A percentile compares a stretch with the other conserved stretches of the same genome.
These are phyloP conservation scores for Kwoniella mangroviensis DNA, from an alignment of 768 basidiomycete species.

Conservation along the genomic window DNA sequence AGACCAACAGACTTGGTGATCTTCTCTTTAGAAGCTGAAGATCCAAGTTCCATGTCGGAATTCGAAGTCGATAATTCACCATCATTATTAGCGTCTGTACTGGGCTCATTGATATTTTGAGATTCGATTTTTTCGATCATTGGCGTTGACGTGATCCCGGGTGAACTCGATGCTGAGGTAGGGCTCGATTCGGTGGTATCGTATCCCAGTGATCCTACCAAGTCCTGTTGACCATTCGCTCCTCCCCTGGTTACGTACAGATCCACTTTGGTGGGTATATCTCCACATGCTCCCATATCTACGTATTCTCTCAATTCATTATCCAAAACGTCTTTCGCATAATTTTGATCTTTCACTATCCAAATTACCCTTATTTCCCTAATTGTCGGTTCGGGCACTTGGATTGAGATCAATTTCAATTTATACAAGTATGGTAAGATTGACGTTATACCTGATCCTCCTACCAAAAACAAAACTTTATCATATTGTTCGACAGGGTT, in stretches of 20 bases:
- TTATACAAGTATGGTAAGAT: conserved; percentile 29
- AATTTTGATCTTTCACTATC: conserved; percentile 22
- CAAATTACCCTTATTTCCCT: conserved; percentile 26
- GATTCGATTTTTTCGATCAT: conserved; percentile 6
- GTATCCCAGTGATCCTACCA: not conserved
- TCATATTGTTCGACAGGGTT: conserved; percentile 24
- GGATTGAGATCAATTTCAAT: not conserved
- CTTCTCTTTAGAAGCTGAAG: not conserved
- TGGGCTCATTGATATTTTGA: not conserved
- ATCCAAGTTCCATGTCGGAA: not conserved
- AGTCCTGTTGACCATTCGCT: not conserved
- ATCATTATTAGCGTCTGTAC: not conserved
- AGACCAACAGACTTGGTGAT: not conserved
- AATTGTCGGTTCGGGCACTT: not conserved
- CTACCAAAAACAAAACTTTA: conserved; percentile 31
- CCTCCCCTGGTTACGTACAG: conserved; percentile 18
- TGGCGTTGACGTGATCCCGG: not conserved
- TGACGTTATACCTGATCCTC: conserved; percentile 35
- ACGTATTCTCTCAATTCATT: conserved; percentile 25
- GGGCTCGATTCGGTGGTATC: not conserved
- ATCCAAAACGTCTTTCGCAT: conserved; percentile 25
- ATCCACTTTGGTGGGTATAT: conserved; percentile 4
- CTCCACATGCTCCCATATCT: not conserved
- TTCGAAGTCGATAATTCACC: too few relatives aligned
- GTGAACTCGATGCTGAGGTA: not conserved